Base-by-base conservation (phyloP, 257 asterid species). In the Solanum ossicruentum region DNA sequence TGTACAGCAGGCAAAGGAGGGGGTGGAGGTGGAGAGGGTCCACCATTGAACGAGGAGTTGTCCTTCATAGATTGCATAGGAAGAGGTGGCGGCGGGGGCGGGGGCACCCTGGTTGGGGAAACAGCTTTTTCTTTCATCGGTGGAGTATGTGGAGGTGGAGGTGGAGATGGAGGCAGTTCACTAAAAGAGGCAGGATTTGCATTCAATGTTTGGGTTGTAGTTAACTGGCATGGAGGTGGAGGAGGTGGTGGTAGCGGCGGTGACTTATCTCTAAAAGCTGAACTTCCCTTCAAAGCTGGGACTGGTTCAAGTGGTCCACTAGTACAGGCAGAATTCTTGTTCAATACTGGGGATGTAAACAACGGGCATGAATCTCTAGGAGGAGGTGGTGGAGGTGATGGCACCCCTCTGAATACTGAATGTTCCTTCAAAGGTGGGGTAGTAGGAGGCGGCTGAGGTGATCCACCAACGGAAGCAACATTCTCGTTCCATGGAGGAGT, bases 181-280 rank as follows among this genome's bases (percentile, higher is more conserved):
- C 84, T 78, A 85, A 75, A 86, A 72, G 39, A 60, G 82, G 84
- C 60, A 49, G 77, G 72, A 60, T 85, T 79, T 72, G 88, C 86
- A 63, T 85, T 88, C 45, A 61, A 84, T 82, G 71, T 43, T 69
- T 88, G 84, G 67, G 89, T 77, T 57, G 72, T 87, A 18, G 84
- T 52, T 54, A 78, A 78, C 77, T 87, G 80, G 52, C 80, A 86
- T 47, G 80, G 71, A 41, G 92, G 85, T 54, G 88, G 89, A 84
- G 89, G 91, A 49, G 88, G 91, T 18, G 93, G 90, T 82, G 87
- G 89, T 17, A 88, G 89, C 66, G 91, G 92, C 32, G 23, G 13
- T 43, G 89, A 88, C 58, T 80, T 85, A 84, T 78, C 81, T 66
- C 65, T 81, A 41, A 69, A 23, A 45, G 80, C 84, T 52, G 85